A percentile compares a stretch with the other conserved stretches of the same genome.
Conservation (phyloP, 306 rosid genomes). For the Aeschynomene evenia region DNA sequence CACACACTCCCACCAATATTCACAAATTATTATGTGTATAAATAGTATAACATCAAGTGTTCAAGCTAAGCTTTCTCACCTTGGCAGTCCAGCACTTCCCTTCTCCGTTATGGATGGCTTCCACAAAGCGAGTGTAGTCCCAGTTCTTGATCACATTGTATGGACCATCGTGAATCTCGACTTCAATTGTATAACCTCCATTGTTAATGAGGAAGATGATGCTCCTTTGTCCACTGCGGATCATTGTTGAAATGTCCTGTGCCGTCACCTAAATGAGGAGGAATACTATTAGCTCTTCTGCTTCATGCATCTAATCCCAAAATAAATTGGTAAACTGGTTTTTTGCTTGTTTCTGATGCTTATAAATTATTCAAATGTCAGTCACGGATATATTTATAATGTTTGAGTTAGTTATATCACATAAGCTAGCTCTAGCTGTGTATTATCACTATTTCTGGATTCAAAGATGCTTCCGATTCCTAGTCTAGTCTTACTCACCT, state of each 20-base stretch:
- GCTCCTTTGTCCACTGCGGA: constrained; percentile 63
- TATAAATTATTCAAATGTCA: background rate
- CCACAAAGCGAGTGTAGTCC: constrained; percentile 76
- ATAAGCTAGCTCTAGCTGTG: no score
- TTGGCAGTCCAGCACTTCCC: constrained; percentile 93
- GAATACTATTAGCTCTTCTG: background rate
- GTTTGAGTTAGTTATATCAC: constrained; percentile 1
- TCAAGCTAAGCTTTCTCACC: constrained; percentile 52
- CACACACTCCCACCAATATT: constrained; percentile 13
- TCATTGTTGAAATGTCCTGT: constrained; percentile 94
- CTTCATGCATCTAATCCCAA: background rate
- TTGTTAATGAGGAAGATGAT: constrained; percentile 85
- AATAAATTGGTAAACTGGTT: constrained; percentile 11
- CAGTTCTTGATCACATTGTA: constrained; percentile 94
- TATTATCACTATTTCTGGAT: background rate
- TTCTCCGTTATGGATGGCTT: constrained; percentile 78
- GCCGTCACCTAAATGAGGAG: constrained; percentile 65
- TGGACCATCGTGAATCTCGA: constrained; percentile 94
- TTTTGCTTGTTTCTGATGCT: constrained; percentile 3
- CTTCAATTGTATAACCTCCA: constrained; percentile 88
- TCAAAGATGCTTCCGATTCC: background rate
- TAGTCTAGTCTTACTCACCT: constrained; percentile 53
- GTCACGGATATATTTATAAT: background rate
- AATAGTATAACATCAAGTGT: background rate
- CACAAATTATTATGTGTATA: background rate